Evolutionary conservation across 2,329 filamentous ascomycete genomes (phyloP).

Genomic region (Cercospora sojina): DNA sequence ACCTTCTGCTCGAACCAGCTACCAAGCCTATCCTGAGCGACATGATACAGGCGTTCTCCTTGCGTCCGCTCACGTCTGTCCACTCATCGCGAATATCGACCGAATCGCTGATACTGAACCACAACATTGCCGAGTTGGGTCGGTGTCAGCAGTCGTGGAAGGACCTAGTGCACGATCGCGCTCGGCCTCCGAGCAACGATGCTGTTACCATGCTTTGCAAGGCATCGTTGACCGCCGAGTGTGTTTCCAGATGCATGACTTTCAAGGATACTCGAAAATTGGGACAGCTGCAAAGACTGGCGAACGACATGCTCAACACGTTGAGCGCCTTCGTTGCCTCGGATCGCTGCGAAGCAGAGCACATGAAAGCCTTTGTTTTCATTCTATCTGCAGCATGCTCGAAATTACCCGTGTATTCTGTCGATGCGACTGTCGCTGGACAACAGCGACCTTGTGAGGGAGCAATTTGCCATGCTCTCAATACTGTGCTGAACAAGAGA

Average conservation of each 20-base stretch:
- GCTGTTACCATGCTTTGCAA: constrained; percentile 30
- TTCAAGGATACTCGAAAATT: constrained; percentile 33
- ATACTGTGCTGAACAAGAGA: constrained; percentile 13
- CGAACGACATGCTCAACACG: constrained; percentile 31
- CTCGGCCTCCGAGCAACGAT: constrained; percentile 18
- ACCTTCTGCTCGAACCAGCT: constrained; percentile 47
- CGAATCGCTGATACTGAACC: constrained; percentile 28
- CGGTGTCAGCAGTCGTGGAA: constrained; percentile 18
- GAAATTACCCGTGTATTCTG: constrained; percentile 10
- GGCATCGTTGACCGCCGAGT: constrained; percentile 29
- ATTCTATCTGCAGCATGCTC: constrained; percentile 33
- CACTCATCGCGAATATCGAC: constrained; percentile 8
- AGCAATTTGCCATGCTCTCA: constrained; percentile 24
- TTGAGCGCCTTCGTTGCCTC: constrained; percentile 41
- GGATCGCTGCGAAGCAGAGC: constrained; percentile 44
- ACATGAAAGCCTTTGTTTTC: constrained; percentile 46
- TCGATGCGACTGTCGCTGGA: background rate
- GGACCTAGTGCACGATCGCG: constrained; percentile 15
- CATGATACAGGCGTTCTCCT: background rate
- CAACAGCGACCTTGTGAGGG: constrained; percentile 22
- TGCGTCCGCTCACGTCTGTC: background rate
- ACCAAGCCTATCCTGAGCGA: constrained; percentile 8
- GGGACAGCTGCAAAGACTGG: constrained; percentile 32
- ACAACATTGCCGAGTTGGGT: constrained; percentile 28
- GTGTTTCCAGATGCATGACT: constrained; percentile 31